Percentiles rank a stretch among this genome's conserved stretches.
Conservation (phyloP, 192 early-diverging fungal species). For the Gonapodya prolifera region DNA sequence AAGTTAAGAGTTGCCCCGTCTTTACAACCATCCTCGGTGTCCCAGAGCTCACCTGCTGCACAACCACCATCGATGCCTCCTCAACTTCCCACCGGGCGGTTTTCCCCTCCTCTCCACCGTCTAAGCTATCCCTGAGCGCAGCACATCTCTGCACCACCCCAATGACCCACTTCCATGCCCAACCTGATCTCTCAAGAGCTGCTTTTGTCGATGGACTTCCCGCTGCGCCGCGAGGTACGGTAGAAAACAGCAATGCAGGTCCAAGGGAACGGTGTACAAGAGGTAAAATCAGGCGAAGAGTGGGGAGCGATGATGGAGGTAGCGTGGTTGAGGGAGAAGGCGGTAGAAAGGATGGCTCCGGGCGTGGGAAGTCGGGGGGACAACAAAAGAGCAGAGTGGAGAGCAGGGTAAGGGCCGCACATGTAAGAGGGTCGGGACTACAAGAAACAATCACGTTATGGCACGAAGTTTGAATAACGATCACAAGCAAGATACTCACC, state of each 20-base stretch:
- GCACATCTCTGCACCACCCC: not conserved
- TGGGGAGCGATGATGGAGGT: not conserved
- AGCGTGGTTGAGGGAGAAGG: not conserved
- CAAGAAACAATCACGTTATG: no score
- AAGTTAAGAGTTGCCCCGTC: not conserved
- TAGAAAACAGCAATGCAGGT: not conserved
- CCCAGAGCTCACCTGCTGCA: not conserved
- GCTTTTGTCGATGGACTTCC: not conserved
- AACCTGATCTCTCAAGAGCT: not conserved
- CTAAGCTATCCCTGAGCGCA: not conserved
- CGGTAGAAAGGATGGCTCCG: not conserved
- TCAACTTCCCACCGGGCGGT: not conserved
- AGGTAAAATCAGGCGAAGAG: not conserved
- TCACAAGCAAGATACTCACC: no score
- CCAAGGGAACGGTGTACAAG: not conserved
- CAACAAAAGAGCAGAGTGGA: not conserved
- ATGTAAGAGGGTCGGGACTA: not conserved
- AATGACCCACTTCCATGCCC: not conserved
- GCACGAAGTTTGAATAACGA: no score
- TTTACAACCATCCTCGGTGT: not conserved
- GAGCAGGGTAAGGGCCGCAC: not conserved
- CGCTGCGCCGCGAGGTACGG: not conserved
- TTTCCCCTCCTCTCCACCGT: not conserved
- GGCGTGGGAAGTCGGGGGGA: not conserved
- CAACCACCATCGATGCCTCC: not conserved